Percentiles rank a stretch among this genome's conserved stretches.
Conservation (phyloP, 1,284 basidiomycete genomes). For the Cystobasidium pallidum region DNA sequence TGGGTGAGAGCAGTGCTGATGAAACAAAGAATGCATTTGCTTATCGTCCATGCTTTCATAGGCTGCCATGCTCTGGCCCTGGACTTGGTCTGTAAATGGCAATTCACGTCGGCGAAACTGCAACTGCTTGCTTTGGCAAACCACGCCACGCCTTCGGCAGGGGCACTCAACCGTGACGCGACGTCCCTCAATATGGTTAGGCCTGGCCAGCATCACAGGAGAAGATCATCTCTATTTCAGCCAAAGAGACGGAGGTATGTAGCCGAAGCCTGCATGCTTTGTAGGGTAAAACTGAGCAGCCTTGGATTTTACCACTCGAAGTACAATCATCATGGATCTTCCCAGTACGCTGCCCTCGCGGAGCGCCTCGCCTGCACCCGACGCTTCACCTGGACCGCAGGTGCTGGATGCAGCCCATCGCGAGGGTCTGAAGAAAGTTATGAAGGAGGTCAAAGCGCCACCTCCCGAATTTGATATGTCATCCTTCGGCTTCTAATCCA, state of each 20-base stretch:
- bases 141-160: background rate
- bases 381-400: background rate
- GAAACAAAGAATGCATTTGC: background rate
- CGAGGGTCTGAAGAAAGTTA: conserved; percentile 28
- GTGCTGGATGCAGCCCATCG: conserved; percentile 12
- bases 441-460: conserved; percentile 41
- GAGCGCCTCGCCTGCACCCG: conserved; percentile 17
- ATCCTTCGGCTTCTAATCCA: conserved; percentile 32
- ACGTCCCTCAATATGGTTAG: background rate
- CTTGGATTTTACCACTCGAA: background rate
- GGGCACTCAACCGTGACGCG: background rate
- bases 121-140: conserved; percentile 7
- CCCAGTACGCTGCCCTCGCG: conserved; percentile 30
- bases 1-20: conserved; percentile 67
- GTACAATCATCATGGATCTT: conserved; percentile 37
- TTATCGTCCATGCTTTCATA: conserved; percentile 55
- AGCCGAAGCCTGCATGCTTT: background rate
- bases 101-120: conserved; percentile 17
- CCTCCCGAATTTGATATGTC: conserved; percentile 43
- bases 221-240: conserved; percentile 22
- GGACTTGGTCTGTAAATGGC: conserved; percentile 67
- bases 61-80: conserved; percentile 91
- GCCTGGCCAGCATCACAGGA: conserved; percentile 13
- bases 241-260: conserved; percentile 27
- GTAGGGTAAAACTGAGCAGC: no score